Evolutionary conservation across 495 filamentous ascomycete species (phyloP), one percentile per base, ranked within the genome.

Genomic region (Aspergillus conjunctus): DNA sequence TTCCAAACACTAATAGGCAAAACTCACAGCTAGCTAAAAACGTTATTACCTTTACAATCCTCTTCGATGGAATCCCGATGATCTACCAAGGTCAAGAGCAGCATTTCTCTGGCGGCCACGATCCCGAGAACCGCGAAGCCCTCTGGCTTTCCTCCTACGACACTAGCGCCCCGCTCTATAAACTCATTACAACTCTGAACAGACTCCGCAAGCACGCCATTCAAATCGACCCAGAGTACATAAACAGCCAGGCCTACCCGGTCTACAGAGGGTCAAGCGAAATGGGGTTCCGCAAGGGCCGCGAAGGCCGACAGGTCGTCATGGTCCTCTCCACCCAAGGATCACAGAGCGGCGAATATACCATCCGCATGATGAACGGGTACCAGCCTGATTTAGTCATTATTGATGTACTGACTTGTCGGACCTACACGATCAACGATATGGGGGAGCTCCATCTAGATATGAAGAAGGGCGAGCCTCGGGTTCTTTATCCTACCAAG

Each of bases 51-150:
- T 90, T 87, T 63, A 90, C 83, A 17, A 80, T 93, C 26, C 81
- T 93, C 34, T 81, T 79, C 32, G 89, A 91, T 56, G 85, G 85
- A 31, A 80, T 87, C 26, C 85, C 86, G 0, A 84, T 87, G 68
- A 78, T 80, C 52, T 89, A 88, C 63, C 75, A 81, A 61, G 90
- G 90, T 17, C 88, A 91, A 68, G 90, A 93, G 69, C 89, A 93
- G 59, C 83, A 85, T 52, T 87, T 86, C 67, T 66, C 71, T 7
- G 88, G 89, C 51, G 67, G 73, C 11, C 73, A 55, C 51, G 83
- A 85, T 37, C 89, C 89, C 0, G 61, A 71, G 33, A 89, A 92
- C 69, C 87, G 91, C 45, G 89, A 92, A 70, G 88, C 90, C 32
- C 66, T 91, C 44, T 94, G 91, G 91, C 76, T 83, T 17, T 83